Evolutionary conservation across 2,329 filamentous ascomycete species (phyloP).

Genomic region (Aspergillus brasiliensis): DNA sequence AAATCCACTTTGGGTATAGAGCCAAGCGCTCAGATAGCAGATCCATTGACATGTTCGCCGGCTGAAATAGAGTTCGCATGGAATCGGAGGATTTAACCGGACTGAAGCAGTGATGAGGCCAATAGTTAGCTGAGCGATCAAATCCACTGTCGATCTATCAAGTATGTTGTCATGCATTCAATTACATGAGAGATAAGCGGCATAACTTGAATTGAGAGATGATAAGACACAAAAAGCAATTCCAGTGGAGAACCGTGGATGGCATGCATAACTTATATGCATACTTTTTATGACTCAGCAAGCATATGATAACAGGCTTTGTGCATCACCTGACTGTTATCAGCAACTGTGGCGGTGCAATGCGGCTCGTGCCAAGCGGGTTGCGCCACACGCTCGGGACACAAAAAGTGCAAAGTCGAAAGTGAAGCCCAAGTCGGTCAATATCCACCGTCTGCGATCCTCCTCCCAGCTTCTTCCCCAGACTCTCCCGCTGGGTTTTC

Average conservation of each 20-base stretch:
- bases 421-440: constrained; percentile 8
- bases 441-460: constrained; percentile 18
- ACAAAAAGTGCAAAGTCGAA: constrained; percentile 21
- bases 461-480: constrained; percentile 6
- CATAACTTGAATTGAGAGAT: not conserved
- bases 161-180: not conserved
- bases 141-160: not conserved
- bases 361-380: constrained; percentile 13
- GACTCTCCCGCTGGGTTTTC: not conserved
- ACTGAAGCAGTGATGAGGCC: not conserved
- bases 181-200: not conserved
- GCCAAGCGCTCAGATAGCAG: not conserved
- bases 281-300: not conserved
- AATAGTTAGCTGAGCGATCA: not conserved
- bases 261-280: not conserved
- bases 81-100: not conserved
- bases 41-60: not conserved
- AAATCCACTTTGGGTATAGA: constrained; percentile 1
- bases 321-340: not conserved
- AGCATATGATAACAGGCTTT: not conserved
- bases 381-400: constrained; percentile 23
- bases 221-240: not conserved
- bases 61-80: not conserved
- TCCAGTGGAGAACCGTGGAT: not conserved
- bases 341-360: constrained; percentile 9